Evolutionary conservation across 2,329 filamentous ascomycete genomes (phyloP).

Genomic region (Pseudocercospora macadamiae): DNA sequence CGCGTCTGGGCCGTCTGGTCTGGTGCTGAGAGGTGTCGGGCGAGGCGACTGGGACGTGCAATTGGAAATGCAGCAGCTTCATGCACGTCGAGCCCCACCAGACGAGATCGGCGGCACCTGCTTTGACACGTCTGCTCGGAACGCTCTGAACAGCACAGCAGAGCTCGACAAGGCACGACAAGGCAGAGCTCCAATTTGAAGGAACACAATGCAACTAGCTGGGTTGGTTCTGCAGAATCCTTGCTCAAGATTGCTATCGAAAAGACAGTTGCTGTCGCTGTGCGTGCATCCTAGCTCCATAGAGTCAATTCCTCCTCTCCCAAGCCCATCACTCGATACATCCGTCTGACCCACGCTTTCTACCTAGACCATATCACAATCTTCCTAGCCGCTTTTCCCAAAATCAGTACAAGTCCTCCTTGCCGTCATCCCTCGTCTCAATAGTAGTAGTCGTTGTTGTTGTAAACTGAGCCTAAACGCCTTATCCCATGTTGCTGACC

Average conservation of each 20-base stretch:
- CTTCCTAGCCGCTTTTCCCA: neutral
- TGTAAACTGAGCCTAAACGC: neutral
- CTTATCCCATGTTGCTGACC: conserved; percentile 4
- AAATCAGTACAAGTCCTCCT: conserved; percentile 3
- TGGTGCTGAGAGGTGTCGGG: too few relatives aligned
- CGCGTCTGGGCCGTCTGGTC: too few relatives aligned
- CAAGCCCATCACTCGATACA: conserved; percentile 1
- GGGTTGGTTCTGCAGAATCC: neutral
- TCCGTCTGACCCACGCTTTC: neutral
- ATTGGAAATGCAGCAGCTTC: too few relatives aligned
- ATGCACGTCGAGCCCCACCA: neutral
- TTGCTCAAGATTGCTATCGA: neutral
- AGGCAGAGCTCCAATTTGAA: too few relatives aligned
- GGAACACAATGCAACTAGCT: neutral
- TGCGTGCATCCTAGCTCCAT: neutral
- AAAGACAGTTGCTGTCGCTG: neutral
- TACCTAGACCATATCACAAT: neutral
- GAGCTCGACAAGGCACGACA: too few relatives aligned
- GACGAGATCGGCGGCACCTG: neutral
- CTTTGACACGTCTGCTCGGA: neutral
- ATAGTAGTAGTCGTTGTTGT: neutral
- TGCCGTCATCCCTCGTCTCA: neutral
- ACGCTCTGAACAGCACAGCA: neutral
- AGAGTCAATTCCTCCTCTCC: neutral
- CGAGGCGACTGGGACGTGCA: too few relatives aligned